Evolutionary conservation across 2,329 filamentous ascomycete species (phyloP), one percentile per base, ranked within the genome.

Genomic region (Colletotrichum sojae): DNA sequence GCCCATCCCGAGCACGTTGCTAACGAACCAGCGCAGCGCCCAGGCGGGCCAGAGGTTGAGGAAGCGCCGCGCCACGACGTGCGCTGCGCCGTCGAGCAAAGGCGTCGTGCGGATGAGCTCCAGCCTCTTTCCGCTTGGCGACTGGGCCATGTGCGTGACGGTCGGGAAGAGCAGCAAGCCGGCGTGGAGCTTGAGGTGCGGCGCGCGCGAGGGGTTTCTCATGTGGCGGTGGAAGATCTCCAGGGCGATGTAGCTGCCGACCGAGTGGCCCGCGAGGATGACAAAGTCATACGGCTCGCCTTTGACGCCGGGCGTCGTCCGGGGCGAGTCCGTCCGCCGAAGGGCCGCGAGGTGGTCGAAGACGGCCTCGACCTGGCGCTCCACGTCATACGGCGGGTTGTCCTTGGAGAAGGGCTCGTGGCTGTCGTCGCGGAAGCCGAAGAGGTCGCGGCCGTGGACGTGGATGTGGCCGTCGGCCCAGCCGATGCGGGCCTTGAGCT

Each of bases 101-200:
- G 84, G 82, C 5, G 79, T 79, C 51, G 79, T 76, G 3, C 81
- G 80, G 5, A 89, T 74, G 4, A 82, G 71, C 45, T 80, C 78
- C 46, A 90, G 79, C 55, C 85, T 85, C 63, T 79, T 79, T 1
- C 92, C 92, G 31, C 83, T 89, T 0, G 86, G 84, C 1, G 90
- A 92, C 64, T 82, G 79, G 10, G 89, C 88, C 71, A 95, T 90
- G 78, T 94, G 88, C n/a, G 90, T 86, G 45, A 95, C 85, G 1
- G 92, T 94, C 1, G 92, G 92, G 76, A 94, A 94, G 18, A 95
- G 84, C 64, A 94, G 83, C 49, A 94, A 83, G 1, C 86, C 91
- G 31, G 84, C 81, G 43, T 76, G 77, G 22, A 89, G 79, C 12
- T 75, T 77, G n/a, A 86, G 75, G 53, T 79, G 75, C n/a, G 80